phyloP scores from a whole-genome alignment of 208 protist genomes.

The Wallacemonas rigidus region DNA sequence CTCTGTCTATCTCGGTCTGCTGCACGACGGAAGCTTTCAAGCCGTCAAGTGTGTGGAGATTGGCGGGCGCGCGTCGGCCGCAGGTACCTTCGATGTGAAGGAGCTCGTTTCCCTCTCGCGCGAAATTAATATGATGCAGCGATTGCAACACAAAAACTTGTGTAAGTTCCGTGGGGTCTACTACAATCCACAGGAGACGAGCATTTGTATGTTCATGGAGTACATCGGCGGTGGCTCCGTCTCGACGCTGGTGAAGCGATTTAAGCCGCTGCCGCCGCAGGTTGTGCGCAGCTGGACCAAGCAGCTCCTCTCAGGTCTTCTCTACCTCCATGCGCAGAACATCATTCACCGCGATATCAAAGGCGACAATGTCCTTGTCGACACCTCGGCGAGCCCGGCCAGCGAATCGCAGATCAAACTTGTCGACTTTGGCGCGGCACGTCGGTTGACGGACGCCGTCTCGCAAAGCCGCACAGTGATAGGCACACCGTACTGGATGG shows the following conservation, averaged over 20 bases:
- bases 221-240: conserved; percentile 92
- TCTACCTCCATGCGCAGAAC: conserved; percentile 89
- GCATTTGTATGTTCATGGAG: conserved; percentile 93
- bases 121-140: conserved; percentile 93
- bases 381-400: conserved; percentile 61
- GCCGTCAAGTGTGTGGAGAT: conserved; percentile 91
- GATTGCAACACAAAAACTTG: conserved; percentile 88
- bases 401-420: conserved; percentile 85
- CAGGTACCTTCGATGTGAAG: conserved; percentile 61
- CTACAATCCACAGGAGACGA: conserved; percentile 55
- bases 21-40: conserved; percentile 80
- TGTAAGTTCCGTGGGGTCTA: conserved; percentile 89
- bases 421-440: conserved; percentile 90
- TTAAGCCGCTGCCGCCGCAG: conserved; percentile 76
- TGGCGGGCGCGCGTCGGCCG: conserved; percentile 25
- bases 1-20: conserved; percentile 89
- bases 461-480: conserved; percentile 89
- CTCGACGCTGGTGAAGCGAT: conserved; percentile 80
- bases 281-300: conserved; percentile 89
- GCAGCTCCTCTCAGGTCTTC: conserved; percentile 85
- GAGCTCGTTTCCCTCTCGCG: conserved; percentile 87
- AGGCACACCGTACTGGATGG: conserved; percentile 95
- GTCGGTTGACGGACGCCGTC: conserved; percentile 79
- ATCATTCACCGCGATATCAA: conserved; percentile 94
- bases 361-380: conserved; percentile 90